A percentile compares a stretch with the other conserved stretches of the same genome.
Evolutionary conservation across 306 rosid genomes (phyloP).

Genomic region (Rubus idaeus): DNA sequence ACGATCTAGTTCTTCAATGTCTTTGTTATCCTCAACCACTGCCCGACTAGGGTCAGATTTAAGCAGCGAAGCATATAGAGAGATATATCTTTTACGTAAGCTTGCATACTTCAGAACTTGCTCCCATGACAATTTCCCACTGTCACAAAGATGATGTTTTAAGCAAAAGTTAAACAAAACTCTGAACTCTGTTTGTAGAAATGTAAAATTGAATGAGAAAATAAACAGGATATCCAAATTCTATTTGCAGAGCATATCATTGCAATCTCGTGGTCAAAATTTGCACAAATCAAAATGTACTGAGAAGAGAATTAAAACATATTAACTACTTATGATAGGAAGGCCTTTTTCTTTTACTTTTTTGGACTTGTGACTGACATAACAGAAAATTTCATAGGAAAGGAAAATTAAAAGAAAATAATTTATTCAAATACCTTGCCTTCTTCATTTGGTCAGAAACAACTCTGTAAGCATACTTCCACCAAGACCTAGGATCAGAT

Average conservation of each 20-base stretch:
- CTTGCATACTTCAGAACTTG: slow-evolving; percentile 84
- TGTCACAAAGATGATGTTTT: slow-evolving; percentile 42
- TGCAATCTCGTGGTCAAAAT: not conserved
- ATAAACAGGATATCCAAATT: not conserved
- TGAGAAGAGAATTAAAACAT: not conserved
- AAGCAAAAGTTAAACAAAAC: slow-evolving; percentile 12
- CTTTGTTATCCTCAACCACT: slow-evolving; percentile 64
- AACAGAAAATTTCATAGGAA: not conserved
- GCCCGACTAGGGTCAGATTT: slow-evolving; percentile 77
- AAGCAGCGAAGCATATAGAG: slow-evolving; percentile 80
- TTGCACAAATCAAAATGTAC: not conserved
- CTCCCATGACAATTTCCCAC: slow-evolving; percentile 97
- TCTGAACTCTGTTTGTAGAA: not conserved
- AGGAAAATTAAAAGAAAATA: not conserved
- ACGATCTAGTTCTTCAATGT: slow-evolving; percentile 81
- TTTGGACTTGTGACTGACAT: not conserved
- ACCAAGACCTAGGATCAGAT: slow-evolving; percentile 79
- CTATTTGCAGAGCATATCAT: not conserved
- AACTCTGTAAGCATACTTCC: slow-evolving; percentile 86
- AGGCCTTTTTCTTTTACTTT: not conserved
- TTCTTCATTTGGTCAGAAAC: slow-evolving; percentile 87
- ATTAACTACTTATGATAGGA: not conserved
- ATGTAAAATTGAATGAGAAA: not conserved
- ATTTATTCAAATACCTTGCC: slow-evolving; percentile 62
- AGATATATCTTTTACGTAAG: slow-evolving; percentile 78